A percentile compares a stretch with the other conserved stretches of the same genome.
Evolutionary conservation across 1,139 yeast genomes (phyloP).

Genomic region (Taiozyma onychis): DNA sequence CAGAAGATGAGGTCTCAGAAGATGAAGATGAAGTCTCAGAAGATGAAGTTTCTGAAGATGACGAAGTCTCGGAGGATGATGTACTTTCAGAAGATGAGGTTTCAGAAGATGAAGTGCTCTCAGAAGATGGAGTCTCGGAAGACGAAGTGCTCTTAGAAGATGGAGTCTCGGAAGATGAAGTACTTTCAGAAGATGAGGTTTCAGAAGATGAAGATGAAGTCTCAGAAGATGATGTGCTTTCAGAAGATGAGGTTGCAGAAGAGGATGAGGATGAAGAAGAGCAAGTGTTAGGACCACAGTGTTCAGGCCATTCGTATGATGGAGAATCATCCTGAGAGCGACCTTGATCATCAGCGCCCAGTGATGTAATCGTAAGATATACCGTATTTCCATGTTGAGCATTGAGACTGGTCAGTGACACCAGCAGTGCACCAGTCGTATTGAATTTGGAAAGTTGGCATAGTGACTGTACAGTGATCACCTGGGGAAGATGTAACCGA

Average conservation of each 20-base stretch:
- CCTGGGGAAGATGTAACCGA: neutral
- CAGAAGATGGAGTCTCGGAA: neutral
- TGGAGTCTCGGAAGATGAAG: neutral
- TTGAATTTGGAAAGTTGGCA: slow-evolving; percentile 11
- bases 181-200: neutral
- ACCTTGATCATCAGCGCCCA: slow-evolving; percentile 12
- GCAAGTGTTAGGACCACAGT: slow-evolving; percentile 1
- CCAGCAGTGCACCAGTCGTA: slow-evolving; percentile 18
- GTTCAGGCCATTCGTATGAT: slow-evolving; percentile 11
- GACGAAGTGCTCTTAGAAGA: neutral
- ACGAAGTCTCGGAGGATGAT: neutral
- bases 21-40: neutral
- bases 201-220: neutral
- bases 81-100: neutral
- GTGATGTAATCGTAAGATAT: slow-evolving; percentile 17
- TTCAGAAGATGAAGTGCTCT: neutral
- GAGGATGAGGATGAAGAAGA: neutral
- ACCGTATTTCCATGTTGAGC: slow-evolving; percentile 14
- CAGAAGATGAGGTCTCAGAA: neutral
- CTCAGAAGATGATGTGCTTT: neutral
- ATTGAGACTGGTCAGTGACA: slow-evolving; percentile 15
- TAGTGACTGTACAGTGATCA: slow-evolving; percentile 1
- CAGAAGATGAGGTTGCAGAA: neutral
- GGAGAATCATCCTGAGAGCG: slow-evolving; percentile 9
- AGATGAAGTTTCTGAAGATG: neutral